These are phyloP conservation scores for Teunomyces tritomae DNA, from an alignment of 805 yeast species.

Conservation along the genomic window DNA sequence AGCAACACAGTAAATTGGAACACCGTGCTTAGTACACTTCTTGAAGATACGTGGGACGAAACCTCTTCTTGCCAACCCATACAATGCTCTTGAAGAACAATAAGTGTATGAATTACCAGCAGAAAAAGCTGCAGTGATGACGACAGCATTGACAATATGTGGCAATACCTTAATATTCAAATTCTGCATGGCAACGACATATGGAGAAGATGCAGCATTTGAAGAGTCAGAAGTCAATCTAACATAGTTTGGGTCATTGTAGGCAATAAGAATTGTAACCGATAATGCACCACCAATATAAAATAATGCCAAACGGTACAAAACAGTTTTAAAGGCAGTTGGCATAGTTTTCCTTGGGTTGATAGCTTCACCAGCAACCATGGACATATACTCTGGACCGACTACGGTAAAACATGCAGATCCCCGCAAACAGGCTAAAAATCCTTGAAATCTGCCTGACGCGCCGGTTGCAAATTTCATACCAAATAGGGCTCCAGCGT, in stretches of 20 bases:
- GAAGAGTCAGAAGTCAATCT: constrained; percentile 55
- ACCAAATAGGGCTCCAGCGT: constrained; percentile 42
- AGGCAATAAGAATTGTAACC: constrained; percentile 74
- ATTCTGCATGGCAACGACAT: constrained; percentile 51
- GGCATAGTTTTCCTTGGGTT: constrained; percentile 73
- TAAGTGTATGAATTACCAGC: constrained; percentile 50
- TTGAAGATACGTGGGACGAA: constrained; percentile 45
- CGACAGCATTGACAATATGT: constrained; percentile 42
- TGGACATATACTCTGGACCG: constrained; percentile 83
- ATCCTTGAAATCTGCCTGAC: constrained; percentile 69
- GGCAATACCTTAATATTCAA: constrained; percentile 42
- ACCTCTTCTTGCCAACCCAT: constrained; percentile 47
- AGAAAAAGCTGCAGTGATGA: constrained; percentile 45
- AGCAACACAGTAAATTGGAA: constrained; percentile 45
- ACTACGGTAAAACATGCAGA: constrained; percentile 74
- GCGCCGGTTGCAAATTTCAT: constrained; percentile 49
- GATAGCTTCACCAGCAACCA: constrained; percentile 80
- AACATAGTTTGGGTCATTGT: constrained; percentile 57
- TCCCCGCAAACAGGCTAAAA: constrained; percentile 61
- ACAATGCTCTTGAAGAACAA: constrained; percentile 46
- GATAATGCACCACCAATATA: constrained; percentile 74
- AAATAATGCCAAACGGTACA: constrained; percentile 62
- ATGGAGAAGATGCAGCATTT: constrained; percentile 55
- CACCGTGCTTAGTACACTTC: constrained; percentile 45
- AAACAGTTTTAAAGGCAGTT: constrained; percentile 74